A percentile compares a stretch with the other conserved stretches of the same genome.
phyloP scores from a whole-genome alignment of 805 yeast species.

The Candida rishiriensis region DNA sequence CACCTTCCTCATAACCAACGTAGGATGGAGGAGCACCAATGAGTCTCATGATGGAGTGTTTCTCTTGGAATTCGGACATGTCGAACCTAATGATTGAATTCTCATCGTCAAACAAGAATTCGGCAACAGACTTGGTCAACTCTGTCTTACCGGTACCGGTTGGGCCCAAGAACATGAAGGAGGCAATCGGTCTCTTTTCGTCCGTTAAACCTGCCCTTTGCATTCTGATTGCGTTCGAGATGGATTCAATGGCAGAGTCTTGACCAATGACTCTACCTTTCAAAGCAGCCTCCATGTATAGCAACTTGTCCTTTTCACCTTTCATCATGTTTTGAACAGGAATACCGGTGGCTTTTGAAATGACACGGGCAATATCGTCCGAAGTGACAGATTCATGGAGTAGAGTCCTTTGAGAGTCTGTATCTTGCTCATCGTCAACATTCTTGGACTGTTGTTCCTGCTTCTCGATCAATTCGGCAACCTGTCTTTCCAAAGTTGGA shows the following conservation, averaged over 20 bases:
- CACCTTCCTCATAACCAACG: conserved; percentile 93
- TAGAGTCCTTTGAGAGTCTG: conserved; percentile 31
- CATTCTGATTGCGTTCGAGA: conserved; percentile 89
- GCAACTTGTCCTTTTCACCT: conserved; percentile 88
- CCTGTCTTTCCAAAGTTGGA: conserved; percentile 67
- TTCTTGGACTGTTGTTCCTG: conserved; percentile 18
- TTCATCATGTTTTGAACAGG: conserved; percentile 88
- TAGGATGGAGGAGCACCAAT: conserved; percentile 99
- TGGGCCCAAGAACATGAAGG: conserved; percentile 95
- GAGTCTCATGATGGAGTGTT: conserved; percentile 82
- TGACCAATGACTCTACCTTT: conserved; percentile 86
- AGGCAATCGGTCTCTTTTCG: conserved; percentile 92
- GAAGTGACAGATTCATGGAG: conserved; percentile 91
- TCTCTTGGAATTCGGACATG: conserved; percentile 97
- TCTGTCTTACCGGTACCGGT: conserved; percentile 99
- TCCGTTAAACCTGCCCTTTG: conserved; percentile 96
- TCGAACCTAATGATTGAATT: conserved; percentile 86
- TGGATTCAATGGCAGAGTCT: conserved; percentile 87
- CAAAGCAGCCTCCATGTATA: conserved; percentile 80
- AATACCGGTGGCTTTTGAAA: conserved; percentile 92
- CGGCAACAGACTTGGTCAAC: conserved; percentile 86
- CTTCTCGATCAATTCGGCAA: conserved; percentile 39
- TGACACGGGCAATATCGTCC: conserved; percentile 89
- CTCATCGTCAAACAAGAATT: conserved; percentile 86
- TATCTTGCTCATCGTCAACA: conserved; percentile 29